phyloP scores from a whole-genome alignment of 1,284 basidiomycete genomes.

The Hymenochaete sp. region DNA sequence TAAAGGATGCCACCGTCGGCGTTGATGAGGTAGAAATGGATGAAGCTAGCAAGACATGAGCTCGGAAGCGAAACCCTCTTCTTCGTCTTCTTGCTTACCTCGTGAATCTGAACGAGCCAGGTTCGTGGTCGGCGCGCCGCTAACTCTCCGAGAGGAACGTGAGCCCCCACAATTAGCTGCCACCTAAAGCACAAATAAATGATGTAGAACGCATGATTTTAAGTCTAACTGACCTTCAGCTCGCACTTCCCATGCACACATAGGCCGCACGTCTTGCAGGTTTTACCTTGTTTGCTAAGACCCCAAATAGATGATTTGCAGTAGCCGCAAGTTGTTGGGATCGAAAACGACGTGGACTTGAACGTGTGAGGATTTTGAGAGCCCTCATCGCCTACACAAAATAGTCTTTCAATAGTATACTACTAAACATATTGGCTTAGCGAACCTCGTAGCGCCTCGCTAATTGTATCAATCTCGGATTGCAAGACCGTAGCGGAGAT shows the following conservation, averaged over 20 bases:
- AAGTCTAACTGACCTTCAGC: constrained; percentile 51
- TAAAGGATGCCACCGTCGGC: constrained; percentile 28
- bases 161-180: constrained; percentile 58
- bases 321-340: constrained; percentile 71
- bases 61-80: not conserved
- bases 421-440: not conserved
- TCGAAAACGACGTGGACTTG: constrained; percentile 77
- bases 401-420: constrained; percentile 5
- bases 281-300: constrained; percentile 75
- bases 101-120: constrained; percentile 26
- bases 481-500: constrained; percentile 46
- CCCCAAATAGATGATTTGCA: constrained; percentile 85
- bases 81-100: constrained; percentile 17
- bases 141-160: constrained; percentile 23
- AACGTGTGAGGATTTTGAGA: constrained; percentile 64
- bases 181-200: constrained; percentile 35
- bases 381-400: constrained; percentile 58
- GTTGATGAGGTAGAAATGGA: constrained; percentile 14
- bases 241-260: constrained; percentile 82
- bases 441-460: constrained; percentile 56
- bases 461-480: constrained; percentile 54
- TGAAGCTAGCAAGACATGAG: constrained; percentile 15
- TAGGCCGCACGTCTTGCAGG: constrained; percentile 67
- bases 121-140: constrained; percentile 21
- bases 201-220: not conserved